Evolutionary conservation across 2,329 filamentous ascomycete species (phyloP), one percentile per base, ranked within the genome.

Genomic region (Aphanoascus verrucosus): DNA sequence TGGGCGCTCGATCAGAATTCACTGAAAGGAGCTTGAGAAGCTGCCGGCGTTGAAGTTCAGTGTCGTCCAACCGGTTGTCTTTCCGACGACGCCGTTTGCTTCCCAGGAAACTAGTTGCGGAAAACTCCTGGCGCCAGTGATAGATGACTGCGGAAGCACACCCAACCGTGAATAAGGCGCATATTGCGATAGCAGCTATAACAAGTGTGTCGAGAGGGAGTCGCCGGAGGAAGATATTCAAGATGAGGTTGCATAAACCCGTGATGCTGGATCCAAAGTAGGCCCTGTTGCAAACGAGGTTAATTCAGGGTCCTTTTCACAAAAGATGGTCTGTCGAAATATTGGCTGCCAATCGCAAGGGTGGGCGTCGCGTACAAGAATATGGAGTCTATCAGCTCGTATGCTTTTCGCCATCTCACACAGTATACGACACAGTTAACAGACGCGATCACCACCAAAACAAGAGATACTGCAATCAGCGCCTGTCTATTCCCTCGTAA

Each of bases 31-130:
- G 62, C 34, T 66, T 64, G 23, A 71, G 58, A 49, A 72, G 67
- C 35, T 65, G 66, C 34, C 70, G 67, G 51, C 71, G 67, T 60
- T 68, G 64, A 49, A 72, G 68, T 49, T 72, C 69, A 19, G 67
- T 65, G 2, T 63, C 67, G 40, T 68, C 53, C 4, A 64, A 55
- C 4, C 57, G 56, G 0, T 57, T 61, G 37, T 50, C 54, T 31
- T 35, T 46, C 5, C 55, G 20, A 31, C 54, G 23, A 49, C 54
- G 37, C 56, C 38, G 17, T 5, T 38, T 44, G 12, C 42, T 35
- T 19, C 31, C 19, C n/a, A 31, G 35, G 15, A 19, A 7, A 14
- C 50, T 40, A 20, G 40, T 17, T 15, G 42, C 35, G n/a, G 31
- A 49, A 42, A 49, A 45, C 31, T 50, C 34, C n/a, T 49, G 41